These are phyloP conservation scores for Trifolium pratense DNA, from an alignment of 306 rosid species.

Conservation along the genomic window DNA sequence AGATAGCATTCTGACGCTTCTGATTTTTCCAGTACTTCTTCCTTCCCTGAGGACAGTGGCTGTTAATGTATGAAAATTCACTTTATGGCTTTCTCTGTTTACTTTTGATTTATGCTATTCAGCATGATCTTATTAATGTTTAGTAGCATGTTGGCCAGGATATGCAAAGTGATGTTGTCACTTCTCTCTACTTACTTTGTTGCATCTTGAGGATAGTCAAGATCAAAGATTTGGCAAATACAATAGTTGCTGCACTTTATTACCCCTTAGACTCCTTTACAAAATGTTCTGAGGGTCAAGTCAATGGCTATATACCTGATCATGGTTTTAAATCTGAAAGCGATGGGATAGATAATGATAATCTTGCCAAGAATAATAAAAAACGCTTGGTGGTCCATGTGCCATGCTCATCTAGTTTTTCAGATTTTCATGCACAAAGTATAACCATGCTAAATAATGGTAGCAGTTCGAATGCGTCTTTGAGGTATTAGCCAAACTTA, in stretches of 20 bases:
- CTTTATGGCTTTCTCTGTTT: slow-evolving; percentile 37
- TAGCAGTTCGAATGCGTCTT: slow-evolving; percentile 54
- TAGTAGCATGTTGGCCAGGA: slow-evolving; percentile 66
- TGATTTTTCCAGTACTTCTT: slow-evolving; percentile 86
- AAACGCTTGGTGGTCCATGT: slow-evolving; percentile 41
- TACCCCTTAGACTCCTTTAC: slow-evolving; percentile 66
- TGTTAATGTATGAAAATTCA: slow-evolving; percentile 58
- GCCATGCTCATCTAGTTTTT: slow-evolving; percentile 50
- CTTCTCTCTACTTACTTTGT: slow-evolving; percentile 86
- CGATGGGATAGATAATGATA: slow-evolving; percentile 46
- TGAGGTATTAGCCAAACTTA: slow-evolving; percentile 56
- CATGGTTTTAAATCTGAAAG: slow-evolving; percentile 50
- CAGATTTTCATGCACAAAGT: slow-evolving; percentile 48
- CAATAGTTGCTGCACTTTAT: slow-evolving; percentile 79
- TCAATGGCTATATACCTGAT: slow-evolving; percentile 60
- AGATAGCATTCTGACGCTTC: slow-evolving; percentile 74
- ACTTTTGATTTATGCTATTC: slow-evolving; percentile 35
- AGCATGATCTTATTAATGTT: slow-evolving; percentile 49
- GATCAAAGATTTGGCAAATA: slow-evolving; percentile 89
- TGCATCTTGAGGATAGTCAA: slow-evolving; percentile 91
- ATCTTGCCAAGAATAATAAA: slow-evolving; percentile 40
- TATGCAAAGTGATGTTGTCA: slow-evolving; percentile 69
- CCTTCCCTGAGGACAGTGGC: slow-evolving; percentile 70
- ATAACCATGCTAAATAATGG: slow-evolving; percentile 42
- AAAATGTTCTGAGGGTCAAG: slow-evolving; percentile 48